Evolutionary conservation across 2,329 filamentous ascomycete genomes (phyloP), one percentile per base, ranked within the genome.

Genomic region (Rhexocercosporidium sp.): DNA sequence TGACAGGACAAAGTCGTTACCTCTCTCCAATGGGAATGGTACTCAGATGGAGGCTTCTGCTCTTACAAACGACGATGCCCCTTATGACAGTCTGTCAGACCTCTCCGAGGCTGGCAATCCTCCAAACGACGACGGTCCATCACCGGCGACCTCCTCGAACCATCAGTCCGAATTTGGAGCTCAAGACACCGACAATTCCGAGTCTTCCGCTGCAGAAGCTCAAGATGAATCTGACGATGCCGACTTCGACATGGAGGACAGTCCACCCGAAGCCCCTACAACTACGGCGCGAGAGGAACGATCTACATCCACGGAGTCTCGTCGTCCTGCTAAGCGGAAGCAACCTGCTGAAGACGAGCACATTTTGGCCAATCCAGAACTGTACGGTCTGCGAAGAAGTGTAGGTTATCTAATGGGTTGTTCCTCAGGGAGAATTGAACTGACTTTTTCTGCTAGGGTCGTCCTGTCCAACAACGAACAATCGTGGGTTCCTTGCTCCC

Each of bases 381-480:
- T 99, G 9, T 99, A 98, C 82, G 96, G 96, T 57, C 85, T 99
- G 73, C 89, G 96, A 74, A 88, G 96, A 82, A 99, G 96, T 83
- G 94, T 96, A 90, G 70, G 91, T 81, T 61, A 60, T 64, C 39
- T 39, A 29, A 7, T 12, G 54, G 44, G 16, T 78, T 79, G 8
- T 82, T 75, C 81, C 75, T 70, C 56, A 62, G 62, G 66, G 22
- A 34, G 61, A 51, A 46, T 60, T 69, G 37, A 69, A 62, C 73
- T 77, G 63, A 76, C 64, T 47, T 60, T 20, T 39, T 65, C 25
- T 65, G 59, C 9, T 61, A 78, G 77, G 88, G 88, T 72, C 86
- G 88, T 73, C 85, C 85, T 69, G 83, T 83, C 68, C 87, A 88
- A 74, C 87, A 86, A 57, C 72, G 72, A 67, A 69, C 74, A 73